Base-by-base conservation (phyloP, 768 basidiomycete genomes). In the Rubroboletus pulcherrimus region DNA sequence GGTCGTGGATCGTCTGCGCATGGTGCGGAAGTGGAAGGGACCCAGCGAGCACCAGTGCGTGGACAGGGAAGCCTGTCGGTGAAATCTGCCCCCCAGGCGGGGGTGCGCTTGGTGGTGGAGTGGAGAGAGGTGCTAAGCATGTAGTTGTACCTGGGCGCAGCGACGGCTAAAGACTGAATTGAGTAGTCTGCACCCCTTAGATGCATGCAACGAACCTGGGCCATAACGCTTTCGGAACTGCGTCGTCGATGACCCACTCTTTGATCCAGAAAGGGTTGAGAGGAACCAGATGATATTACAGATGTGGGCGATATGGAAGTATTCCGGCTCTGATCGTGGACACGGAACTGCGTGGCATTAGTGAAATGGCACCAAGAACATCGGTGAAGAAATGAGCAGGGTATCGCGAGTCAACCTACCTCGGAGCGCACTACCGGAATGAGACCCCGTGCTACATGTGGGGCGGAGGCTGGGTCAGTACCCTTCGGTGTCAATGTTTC, bases 51-150 rank as follows among this genome's bases (percentile, higher is more conserved):
- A 56, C 39, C 1, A 56, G n/a, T 1, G 60, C 8, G n/a, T 58
- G 54, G 6, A 62, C 51, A 5, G 60, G 54, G 33, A 67, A 55
- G 19, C 51, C 45, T 2, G 46, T 49, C 1, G 56, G 59, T 6
- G 53, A 49, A 17, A 51, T 48, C 39, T 59, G 67, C 9, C 51
- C 39, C 19, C n/a, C 34, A 14, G 34, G 14, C 4, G 55, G 19
- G n/a, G 57, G 24, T 37, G 51, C 56, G 38, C 53, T 64, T 14
- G 51, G 57, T 4, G 63, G 60, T 17, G 67, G 63, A 49, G 67
- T 63, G 44, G 67, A 63, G 26, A 65, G 59, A 31, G 59, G 55
- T 6, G 60, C 43, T 33, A 40, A 15, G 58, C 55, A 65, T 39
- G 62, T 62, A 5, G 60, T 41, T 24, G 57, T 30, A 46, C 45